These are phyloP conservation scores for Trichosphaerium sp. DNA, from an alignment of 78 protist genomes.

Conservation along the genomic window DNA sequence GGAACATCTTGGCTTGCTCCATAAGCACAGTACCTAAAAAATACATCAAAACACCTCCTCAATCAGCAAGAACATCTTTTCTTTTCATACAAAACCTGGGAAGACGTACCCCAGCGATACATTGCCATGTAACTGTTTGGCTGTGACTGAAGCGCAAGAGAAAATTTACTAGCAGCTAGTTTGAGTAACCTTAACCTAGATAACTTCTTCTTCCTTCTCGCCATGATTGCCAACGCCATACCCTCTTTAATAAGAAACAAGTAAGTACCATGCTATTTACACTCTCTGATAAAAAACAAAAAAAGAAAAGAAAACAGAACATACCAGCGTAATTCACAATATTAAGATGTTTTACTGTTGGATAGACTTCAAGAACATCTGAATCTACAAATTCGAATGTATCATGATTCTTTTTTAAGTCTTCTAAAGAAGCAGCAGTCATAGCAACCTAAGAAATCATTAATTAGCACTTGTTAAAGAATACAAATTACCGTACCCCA, in stretches of 20 bases:
- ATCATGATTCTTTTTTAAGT: conserved; percentile 12
- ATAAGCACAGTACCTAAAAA: conserved; percentile 29
- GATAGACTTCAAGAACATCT: conserved; percentile 20
- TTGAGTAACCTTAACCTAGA: conserved; percentile 24
- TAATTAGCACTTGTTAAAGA: too few species aligned
- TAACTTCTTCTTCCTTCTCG: conserved; percentile 11
- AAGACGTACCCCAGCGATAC: conserved; percentile 31
- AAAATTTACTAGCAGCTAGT: conserved; percentile 24
- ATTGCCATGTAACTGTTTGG: conserved; percentile 30
- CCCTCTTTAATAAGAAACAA: too few species aligned
- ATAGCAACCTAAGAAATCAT: too few species aligned
- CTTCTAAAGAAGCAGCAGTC: too few species aligned
- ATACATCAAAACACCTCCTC: background rate
- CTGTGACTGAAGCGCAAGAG: conserved; percentile 19
- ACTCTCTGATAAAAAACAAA: too few species aligned
- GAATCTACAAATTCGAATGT: conserved; percentile 50
- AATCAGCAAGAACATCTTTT: conserved; percentile 3
- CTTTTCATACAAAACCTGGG: too few species aligned
- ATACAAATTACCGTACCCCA: too few species aligned
- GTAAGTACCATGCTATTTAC: too few species aligned
- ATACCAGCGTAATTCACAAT: conserved; percentile 39
- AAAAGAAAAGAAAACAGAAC: too few species aligned
- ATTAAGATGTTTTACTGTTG: conserved; percentile 38
- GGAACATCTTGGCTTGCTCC: too few species aligned
- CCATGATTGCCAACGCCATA: conserved; percentile 35